Conservation (phyloP, 2,329 filamentous ascomycete genomes). For the Microcyclosporella mali region DNA sequence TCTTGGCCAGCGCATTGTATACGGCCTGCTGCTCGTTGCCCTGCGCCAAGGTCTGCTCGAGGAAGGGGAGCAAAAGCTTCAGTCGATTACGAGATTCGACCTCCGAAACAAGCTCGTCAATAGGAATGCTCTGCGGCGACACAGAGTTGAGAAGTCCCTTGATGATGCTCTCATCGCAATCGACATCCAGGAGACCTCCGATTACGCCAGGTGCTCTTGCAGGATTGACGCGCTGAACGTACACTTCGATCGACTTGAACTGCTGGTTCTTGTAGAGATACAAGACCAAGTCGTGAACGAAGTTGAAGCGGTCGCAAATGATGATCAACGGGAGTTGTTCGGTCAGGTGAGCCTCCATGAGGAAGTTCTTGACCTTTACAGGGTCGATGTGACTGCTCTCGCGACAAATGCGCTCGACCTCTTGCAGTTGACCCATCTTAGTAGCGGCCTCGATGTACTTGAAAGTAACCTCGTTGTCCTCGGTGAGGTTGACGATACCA, state of each 20-base stretch:
- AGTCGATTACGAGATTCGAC: slow-evolving; percentile 95
- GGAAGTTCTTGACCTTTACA: slow-evolving; percentile 97
- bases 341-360: slow-evolving; percentile 87
- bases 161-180: slow-evolving; percentile 95
- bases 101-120: slow-evolving; percentile 87
- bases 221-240: slow-evolving; percentile 95
- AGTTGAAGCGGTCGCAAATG: slow-evolving; percentile 98
- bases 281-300: slow-evolving; percentile 91
- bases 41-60: slow-evolving; percentile 80
- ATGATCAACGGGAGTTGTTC: slow-evolving; percentile 97
- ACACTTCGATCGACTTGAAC: slow-evolving; percentile 97
- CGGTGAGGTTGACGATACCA: slow-evolving; percentile 93
- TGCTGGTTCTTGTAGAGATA: slow-evolving; percentile 99
- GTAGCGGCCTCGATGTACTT: slow-evolving; percentile 99
- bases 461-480: slow-evolving; percentile 94
- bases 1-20: slow-evolving; percentile 96
- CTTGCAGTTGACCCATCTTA: slow-evolving; percentile 84
- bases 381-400: slow-evolving; percentile 86
- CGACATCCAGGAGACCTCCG: slow-evolving; percentile 88
- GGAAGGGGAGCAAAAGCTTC: slow-evolving; percentile 91
- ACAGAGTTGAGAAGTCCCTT: slow-evolving; percentile 84
- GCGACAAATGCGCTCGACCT: slow-evolving; percentile 94
- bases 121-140: slow-evolving; percentile 76
- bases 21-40: slow-evolving; percentile 96
- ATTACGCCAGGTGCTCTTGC: slow-evolving; percentile 84